Evolutionary conservation across 352 stramenopile species (phyloP).

Genomic region (Phytophthora sansomeana): DNA sequence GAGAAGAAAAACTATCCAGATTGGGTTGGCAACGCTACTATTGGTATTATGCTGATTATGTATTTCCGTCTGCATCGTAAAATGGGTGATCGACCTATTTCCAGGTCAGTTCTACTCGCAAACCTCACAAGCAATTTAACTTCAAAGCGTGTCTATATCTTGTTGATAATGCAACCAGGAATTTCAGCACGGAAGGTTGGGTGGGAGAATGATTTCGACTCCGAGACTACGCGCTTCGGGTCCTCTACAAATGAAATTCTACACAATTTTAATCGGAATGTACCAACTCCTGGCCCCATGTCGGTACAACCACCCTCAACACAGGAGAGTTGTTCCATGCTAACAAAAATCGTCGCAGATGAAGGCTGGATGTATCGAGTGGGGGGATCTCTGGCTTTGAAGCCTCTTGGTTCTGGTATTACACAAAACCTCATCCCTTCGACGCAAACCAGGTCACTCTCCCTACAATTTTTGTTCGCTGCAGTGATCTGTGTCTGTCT

Average conservation of each 20-base stretch:
- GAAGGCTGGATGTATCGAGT: neutral
- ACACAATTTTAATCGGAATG: slow-evolving; percentile 2
- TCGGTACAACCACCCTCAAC: neutral
- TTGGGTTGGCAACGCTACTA: no score
- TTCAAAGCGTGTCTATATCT: no score
- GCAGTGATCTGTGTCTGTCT: slow-evolving; percentile 24
- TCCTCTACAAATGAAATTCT: slow-evolving; percentile 9
- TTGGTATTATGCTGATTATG: no score
- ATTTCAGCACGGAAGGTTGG: slow-evolving; percentile 13
- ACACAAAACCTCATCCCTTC: slow-evolving; percentile 8
- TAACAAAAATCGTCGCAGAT: slow-evolving; percentile 14
- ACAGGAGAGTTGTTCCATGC: neutral
- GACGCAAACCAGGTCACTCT: slow-evolving; percentile 8
- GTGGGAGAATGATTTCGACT: slow-evolving; percentile 13
- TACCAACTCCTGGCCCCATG: slow-evolving; percentile 8
- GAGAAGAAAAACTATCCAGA: no score
- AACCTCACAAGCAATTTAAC: no score
- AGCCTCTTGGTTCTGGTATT: slow-evolving; percentile 1
- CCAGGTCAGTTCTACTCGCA: no score
- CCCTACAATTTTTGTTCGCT: slow-evolving; percentile 19
- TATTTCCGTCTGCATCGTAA: no score
- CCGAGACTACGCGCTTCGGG: neutral
- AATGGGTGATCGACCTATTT: no score
- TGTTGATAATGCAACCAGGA: slow-evolving; percentile 2
- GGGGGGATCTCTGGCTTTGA: slow-evolving; percentile 4